A percentile compares a stretch with the other conserved stretches of the same genome.
Evolutionary conservation across 495 filamentous ascomycete species (phyloP).

Genomic region (Evernia prunastri): DNA sequence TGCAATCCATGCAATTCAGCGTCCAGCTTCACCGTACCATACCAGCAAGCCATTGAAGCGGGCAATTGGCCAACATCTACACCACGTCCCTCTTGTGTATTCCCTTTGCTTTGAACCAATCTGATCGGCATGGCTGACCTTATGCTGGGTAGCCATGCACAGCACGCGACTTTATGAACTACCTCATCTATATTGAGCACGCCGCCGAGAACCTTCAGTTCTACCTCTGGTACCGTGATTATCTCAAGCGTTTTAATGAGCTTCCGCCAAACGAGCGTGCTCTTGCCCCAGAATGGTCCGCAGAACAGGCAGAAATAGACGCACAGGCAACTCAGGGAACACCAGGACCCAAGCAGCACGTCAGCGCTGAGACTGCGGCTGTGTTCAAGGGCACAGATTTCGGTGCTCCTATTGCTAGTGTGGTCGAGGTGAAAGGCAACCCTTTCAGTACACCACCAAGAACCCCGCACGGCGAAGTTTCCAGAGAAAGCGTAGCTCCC

Average conservation of each 20-base stretch:
- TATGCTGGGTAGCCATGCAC: slow-evolving; percentile 56
- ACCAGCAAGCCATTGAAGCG: slow-evolving; percentile 8
- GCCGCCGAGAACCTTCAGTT: slow-evolving; percentile 75
- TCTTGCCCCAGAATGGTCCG: slow-evolving; percentile 59
- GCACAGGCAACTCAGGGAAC: slow-evolving; percentile 23
- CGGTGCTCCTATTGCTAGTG: slow-evolving; percentile 33
- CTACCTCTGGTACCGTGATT: slow-evolving; percentile 67
- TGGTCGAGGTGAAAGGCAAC: slow-evolving; percentile 35
- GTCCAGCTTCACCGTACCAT: not conserved
- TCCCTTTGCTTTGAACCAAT: not conserved
- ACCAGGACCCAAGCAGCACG: slow-evolving; percentile 25
- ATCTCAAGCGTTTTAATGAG: slow-evolving; percentile 51
- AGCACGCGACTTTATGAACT: slow-evolving; percentile 72
- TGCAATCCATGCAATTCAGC: not conserved
- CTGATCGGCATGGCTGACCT: slow-evolving; percentile 11
- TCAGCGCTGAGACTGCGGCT: slow-evolving; percentile 34
- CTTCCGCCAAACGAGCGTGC: slow-evolving; percentile 45
- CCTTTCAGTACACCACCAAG: slow-evolving; percentile 51
- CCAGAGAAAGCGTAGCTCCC: slow-evolving; percentile 15
- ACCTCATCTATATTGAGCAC: slow-evolving; percentile 66
- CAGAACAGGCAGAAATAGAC: slow-evolving; percentile 47
- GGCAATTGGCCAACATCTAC: not conserved
- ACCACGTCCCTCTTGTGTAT: not conserved
- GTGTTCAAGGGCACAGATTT: slow-evolving; percentile 58
- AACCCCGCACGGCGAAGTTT: slow-evolving; percentile 32